Conservation (phyloP, 1,284 basidiomycete genomes). For the Rhodotorula sp. region DNA sequence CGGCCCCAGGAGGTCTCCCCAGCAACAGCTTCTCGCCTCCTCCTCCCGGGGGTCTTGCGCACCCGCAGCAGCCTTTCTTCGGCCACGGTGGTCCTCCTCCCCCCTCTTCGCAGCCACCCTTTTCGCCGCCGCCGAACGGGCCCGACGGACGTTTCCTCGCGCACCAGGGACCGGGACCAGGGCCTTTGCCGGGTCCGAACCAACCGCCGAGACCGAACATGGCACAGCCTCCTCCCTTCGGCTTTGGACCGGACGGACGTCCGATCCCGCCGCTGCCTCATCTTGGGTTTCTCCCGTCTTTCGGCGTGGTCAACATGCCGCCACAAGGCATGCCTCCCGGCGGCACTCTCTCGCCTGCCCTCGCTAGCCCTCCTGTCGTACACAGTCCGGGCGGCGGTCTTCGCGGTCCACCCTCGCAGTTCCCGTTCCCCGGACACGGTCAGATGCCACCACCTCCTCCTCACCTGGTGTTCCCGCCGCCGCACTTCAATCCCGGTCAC, state of each 20-base stretch:
- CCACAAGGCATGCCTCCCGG: too few species aligned
- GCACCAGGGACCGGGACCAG: not conserved
- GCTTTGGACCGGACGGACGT: constrained; percentile 10
- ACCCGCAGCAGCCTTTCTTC: constrained; percentile 14
- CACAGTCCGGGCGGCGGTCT: not conserved
- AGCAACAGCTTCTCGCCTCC: constrained; percentile 2
- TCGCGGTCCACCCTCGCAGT: not conserved
- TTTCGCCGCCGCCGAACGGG: not conserved
- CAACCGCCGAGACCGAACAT: constrained; percentile 12
- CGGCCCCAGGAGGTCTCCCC: not conserved
- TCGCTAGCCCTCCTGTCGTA: not conserved
- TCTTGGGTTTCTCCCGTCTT: constrained; percentile 1
- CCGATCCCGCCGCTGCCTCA: constrained; percentile 4
- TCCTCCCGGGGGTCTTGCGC: not conserved
- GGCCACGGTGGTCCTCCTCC: not conserved
- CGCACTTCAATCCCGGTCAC: not conserved
- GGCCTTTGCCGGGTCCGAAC: not conserved
- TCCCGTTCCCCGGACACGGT: not conserved
- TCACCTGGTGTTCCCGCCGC: not conserved
- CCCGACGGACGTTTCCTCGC: not conserved
- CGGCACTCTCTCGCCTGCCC: constrained; percentile 6
- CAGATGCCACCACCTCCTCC: not conserved
- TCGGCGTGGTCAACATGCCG: not conserved
- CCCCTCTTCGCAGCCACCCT: not conserved
- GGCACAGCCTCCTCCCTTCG: constrained; percentile 7